These are phyloP conservation scores for Tricholoma bakamatsutake DNA, from an alignment of 768 basidiomycete genomes.

Conservation along the genomic window DNA sequence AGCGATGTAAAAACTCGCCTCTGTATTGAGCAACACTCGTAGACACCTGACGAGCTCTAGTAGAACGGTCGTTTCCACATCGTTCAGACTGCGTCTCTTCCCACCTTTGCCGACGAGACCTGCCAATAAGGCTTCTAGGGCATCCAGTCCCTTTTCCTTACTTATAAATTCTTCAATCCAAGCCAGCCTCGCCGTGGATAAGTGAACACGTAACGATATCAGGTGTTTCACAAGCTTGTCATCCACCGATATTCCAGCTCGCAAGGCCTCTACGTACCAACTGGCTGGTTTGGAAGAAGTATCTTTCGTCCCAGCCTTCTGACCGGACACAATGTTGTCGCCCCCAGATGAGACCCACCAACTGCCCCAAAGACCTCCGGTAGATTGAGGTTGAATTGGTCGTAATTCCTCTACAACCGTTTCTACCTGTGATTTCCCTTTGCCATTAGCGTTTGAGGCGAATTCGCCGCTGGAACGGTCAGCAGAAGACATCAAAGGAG, in stretches of 20 bases:
- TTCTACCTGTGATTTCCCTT: constrained; percentile 22
- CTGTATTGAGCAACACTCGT: constrained; percentile 78
- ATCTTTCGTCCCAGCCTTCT: constrained; percentile 28
- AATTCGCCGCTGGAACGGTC: constrained; percentile 35
- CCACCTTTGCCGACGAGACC: constrained; percentile 61
- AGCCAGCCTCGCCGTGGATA: constrained; percentile 73
- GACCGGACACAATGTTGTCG: constrained; percentile 26
- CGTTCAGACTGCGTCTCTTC: constrained; percentile 53
- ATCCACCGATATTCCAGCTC: constrained; percentile 46
- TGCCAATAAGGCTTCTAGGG: constrained; percentile 51
- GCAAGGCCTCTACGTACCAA: constrained; percentile 61
- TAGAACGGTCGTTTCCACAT: constrained; percentile 62
- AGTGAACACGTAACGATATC: constrained; percentile 75
- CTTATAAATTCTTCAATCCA: constrained; percentile 81
- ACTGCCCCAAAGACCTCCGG: constrained; percentile 69
- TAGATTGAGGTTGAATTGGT: constrained; percentile 55
- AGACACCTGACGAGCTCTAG: constrained; percentile 76
- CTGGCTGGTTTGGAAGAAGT: constrained; percentile 40
- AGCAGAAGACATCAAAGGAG: constrained; percentile 27
- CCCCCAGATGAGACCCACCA: constrained; percentile 75
- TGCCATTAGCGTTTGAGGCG: constrained; percentile 18
- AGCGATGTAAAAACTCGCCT: constrained; percentile 42
- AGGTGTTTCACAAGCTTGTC: constrained; percentile 69
- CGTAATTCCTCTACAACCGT: constrained; percentile 29
- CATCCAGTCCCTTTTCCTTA: constrained; percentile 57